These are phyloP conservation scores for Zygnema circumcarinatum DNA, from an alignment of 139 green algal species.

Conservation along the genomic window DNA sequence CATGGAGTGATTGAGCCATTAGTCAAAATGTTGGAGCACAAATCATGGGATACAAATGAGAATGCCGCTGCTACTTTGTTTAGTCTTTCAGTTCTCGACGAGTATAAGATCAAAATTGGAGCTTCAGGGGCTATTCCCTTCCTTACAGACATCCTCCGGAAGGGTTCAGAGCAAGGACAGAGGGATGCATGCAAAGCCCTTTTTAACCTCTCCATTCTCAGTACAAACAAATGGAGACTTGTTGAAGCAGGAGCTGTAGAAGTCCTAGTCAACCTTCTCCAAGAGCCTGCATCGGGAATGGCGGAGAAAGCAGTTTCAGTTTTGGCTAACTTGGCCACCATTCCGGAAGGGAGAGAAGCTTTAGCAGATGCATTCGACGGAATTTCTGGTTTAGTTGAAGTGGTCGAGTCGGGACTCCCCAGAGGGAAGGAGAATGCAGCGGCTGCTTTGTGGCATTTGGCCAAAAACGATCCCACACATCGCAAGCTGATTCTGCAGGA, in stretches of 20 bases:
- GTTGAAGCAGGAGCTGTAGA: conserved; percentile 35
- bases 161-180: not conserved
- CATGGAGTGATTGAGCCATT: conserved; percentile 40
- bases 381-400: conserved; percentile 50
- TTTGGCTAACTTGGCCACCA: conserved; percentile 46
- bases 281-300: conserved; percentile 24
- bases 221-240: conserved; percentile 36
- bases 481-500: conserved; percentile 25
- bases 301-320: conserved; percentile 55
- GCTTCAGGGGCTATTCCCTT: conserved; percentile 7
- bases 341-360: conserved; percentile 36
- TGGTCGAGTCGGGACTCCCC: conserved; percentile 32
- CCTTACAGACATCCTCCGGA: conserved; percentile 19
- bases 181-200: conserved; percentile 49
- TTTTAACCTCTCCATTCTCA: conserved; percentile 49
- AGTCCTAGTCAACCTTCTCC: conserved; percentile 35
- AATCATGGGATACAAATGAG: not conserved
- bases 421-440: conserved; percentile 53
- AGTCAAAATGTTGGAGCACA: conserved; percentile 22
- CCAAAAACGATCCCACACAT: conserved; percentile 39
- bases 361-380: conserved; percentile 27
- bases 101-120: conserved; percentile 36
- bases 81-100: conserved; percentile 45
- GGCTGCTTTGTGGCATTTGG: conserved; percentile 34
- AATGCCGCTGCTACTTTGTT: conserved; percentile 47